A percentile compares a stretch with the other conserved stretches of the same genome.
phyloP scores from a whole-genome alignment of 2,329 filamentous ascomycete species.

The Polychaeton citri region DNA sequence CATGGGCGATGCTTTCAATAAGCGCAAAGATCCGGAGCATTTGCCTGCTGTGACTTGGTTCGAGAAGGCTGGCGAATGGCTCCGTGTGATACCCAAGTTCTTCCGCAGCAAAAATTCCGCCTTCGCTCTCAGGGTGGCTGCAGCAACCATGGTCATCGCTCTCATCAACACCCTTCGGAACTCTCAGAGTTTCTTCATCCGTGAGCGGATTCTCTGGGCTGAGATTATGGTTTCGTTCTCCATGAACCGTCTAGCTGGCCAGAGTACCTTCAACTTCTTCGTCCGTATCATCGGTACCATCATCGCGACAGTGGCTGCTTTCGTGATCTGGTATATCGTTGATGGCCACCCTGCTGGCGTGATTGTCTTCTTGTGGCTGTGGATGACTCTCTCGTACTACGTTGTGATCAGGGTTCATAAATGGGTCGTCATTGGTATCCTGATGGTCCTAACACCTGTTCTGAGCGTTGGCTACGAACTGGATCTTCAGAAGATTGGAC shows the following conservation, averaged over 20 bases:
- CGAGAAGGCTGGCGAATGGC: slow-evolving; percentile 47
- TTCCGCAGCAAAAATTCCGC: slow-evolving; percentile 50
- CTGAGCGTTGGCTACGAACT: slow-evolving; percentile 38
- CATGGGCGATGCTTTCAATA: slow-evolving; percentile 50
- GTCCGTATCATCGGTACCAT: slow-evolving; percentile 51
- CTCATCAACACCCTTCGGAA: slow-evolving; percentile 51
- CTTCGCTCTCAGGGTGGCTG: slow-evolving; percentile 59
- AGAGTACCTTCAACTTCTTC: slow-evolving; percentile 59
- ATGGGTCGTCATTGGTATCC: slow-evolving; percentile 47
- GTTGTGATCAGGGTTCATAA: slow-evolving; percentile 55
- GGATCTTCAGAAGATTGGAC: slow-evolving; percentile 47
- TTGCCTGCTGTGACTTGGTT: slow-evolving; percentile 47
- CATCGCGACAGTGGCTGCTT: slow-evolving; percentile 51
- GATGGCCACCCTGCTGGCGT: slow-evolving; percentile 48
- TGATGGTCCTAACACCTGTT: slow-evolving; percentile 45
- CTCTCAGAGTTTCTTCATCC: slow-evolving; percentile 53
- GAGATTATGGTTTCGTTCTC: slow-evolving; percentile 60
- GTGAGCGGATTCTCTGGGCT: slow-evolving; percentile 61
- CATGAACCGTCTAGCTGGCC: slow-evolving; percentile 56
- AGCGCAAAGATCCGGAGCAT: slow-evolving; percentile 59
- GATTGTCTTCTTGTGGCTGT: slow-evolving; percentile 57
- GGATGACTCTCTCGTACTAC: slow-evolving; percentile 51
- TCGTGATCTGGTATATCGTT: slow-evolving; percentile 67
- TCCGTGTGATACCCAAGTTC: slow-evolving; percentile 46
- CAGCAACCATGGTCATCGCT: slow-evolving; percentile 58